Evolutionary conservation across 495 filamentous ascomycete species (phyloP).

Genomic region (Penicillium alfredii): DNA sequence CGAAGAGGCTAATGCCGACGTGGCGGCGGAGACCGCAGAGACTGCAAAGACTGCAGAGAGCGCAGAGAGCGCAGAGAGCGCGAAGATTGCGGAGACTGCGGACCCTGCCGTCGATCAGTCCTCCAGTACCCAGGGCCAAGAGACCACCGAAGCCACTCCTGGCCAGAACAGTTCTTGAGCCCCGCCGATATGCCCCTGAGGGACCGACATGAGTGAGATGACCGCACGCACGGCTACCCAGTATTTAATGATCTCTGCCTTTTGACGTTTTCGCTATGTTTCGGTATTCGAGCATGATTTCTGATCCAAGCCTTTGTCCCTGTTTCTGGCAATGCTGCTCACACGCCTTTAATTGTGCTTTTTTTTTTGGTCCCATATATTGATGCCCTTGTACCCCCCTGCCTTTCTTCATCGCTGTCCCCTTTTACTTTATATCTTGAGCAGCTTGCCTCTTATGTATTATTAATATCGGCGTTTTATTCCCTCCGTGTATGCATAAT

Average conservation of each 20-base stretch:
- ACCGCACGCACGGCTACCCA: conserved; percentile 8
- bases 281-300: conserved; percentile 3
- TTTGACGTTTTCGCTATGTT: neutral
- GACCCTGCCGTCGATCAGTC: conserved; percentile 1
- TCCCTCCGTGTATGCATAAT: no score
- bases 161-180: neutral
- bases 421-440: no score
- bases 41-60: neutral
- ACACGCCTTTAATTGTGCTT: no score
- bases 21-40: conserved; percentile 1
- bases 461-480: no score
- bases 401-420: no score
- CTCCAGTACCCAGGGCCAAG: neutral
- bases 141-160: neutral
- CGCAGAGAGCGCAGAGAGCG: conserved; percentile 1
- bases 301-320: conserved; percentile 1
- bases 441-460: no score
- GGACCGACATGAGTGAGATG: conserved; percentile 9
- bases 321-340: no score
- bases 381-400: no score
- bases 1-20: conserved; percentile 18
- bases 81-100: neutral
- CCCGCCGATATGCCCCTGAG: no score
- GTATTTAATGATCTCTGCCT: conserved; percentile 1
- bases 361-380: no score